Base-by-base conservation (phyloP, 331 rosid genomes). In the Telfairia occidentalis region DNA sequence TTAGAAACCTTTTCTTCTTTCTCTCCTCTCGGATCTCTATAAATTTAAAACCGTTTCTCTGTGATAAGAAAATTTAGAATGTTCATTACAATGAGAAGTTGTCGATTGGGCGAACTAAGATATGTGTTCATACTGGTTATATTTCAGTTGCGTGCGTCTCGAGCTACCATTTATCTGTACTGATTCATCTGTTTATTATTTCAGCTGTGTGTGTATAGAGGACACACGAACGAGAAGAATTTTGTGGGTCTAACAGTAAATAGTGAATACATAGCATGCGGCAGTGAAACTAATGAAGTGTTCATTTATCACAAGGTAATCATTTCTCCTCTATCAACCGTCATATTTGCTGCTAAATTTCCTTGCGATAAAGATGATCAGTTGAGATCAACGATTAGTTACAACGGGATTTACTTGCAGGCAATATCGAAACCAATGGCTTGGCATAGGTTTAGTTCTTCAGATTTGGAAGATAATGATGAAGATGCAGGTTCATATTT, bases 181-280 rank as follows among this genome's bases (percentile, higher is more conserved):
- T 48, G 53, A 24, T 69, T 69, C 2, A 4, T 55, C 53, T 42
- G 43, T 23, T 75, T 26, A 53, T 34, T 55, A 10, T 84, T 69
- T 43, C 74, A 94, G 98, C 85, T 88, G 72, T 92, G 97, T 4
- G 90, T 97, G 18, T 94, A 88, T 69, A 85, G 73, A 89, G 97
- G 98, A n/a, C 98, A 94, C 37, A 81, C 96, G 45, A 94, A 91
- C 57, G 98, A 94, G 96, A 94, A 94, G 83, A 94, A 94, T 82
- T 94, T 94, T 60, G 98, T 94, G 43, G 98, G 98, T 53, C 90
- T 94, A 43, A 81, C 98, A 3, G 98, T 94, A 28, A 94, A 87
- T 77, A 90, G 87, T 10, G 96, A 89, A 59, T 94, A 88, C 87
- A 85, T 94, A 79, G 98, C 98, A 4, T 94, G 97, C 32, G 98